These are phyloP conservation scores for Thraustochytrium sp. DNA, from an alignment of 352 stramenopile genomes.

Conservation along the genomic window DNA sequence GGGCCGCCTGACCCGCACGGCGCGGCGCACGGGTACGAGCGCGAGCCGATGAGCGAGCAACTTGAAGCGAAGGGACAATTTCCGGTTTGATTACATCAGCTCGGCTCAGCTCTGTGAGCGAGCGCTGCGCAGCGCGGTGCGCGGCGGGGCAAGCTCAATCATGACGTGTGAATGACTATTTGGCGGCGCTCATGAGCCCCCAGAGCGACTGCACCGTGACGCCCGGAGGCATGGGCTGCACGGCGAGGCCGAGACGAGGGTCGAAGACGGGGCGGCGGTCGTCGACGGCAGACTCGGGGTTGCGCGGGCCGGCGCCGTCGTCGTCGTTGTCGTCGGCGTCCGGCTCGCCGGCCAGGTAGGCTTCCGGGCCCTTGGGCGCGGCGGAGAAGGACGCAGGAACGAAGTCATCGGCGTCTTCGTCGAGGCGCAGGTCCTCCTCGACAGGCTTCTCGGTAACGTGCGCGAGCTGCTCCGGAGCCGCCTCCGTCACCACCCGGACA, in stretches of 20 bases:
- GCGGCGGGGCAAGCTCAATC: too few species aligned
- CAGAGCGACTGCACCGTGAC: not conserved
- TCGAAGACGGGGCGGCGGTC: not conserved
- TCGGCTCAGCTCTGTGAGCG: too few species aligned
- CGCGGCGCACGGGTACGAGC: too few species aligned
- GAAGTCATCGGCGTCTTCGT: conserved; percentile 65
- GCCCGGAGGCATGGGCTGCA: not conserved
- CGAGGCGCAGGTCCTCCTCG: conserved; percentile 77
- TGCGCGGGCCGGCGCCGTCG: not conserved
- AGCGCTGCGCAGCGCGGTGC: too few species aligned
- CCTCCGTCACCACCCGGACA: conserved; percentile 73
- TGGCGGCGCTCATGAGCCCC: not conserved
- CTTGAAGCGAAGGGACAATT: too few species aligned
- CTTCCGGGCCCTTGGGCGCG: conserved; percentile 66
- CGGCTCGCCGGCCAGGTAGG: conserved; percentile 76
- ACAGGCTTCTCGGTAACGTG: conserved; percentile 52
- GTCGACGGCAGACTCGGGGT: not conserved
- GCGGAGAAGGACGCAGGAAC: not conserved
- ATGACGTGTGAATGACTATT: too few species aligned
- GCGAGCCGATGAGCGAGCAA: too few species aligned
- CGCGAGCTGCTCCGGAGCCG: conserved; percentile 58
- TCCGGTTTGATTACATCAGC: too few species aligned
- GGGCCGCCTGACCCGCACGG: too few species aligned
- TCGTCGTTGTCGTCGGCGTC: conserved; percentile 62
- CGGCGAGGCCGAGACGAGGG: not conserved